Base-by-base conservation (phyloP, 352 stramenopile species). In the Phytophthora foliorum region DNA sequence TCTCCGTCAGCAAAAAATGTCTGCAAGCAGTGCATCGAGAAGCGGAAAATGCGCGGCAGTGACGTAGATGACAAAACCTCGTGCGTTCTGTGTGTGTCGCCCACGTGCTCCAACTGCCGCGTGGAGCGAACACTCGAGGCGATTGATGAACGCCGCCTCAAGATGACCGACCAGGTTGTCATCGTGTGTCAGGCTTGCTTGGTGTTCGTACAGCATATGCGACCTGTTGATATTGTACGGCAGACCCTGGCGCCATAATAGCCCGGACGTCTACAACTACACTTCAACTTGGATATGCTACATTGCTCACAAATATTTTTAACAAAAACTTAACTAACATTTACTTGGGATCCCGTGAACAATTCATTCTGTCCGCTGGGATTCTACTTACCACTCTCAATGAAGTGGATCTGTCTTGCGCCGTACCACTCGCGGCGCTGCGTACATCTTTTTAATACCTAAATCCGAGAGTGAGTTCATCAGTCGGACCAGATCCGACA, bases 191-290 rank as follows among this genome's bases (percentile, higher is more conserved):
- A 7, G 14, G 44, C 56, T 3, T 77, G 69, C 21, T 66, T 74
- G 57, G 52, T 58, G 14, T 73, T 77, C 45, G 69, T 69, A 9
- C 51, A 63, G 27, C 57, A 69, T 41, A 72, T 66, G 57, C 57
- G 57, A n/a, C 56, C 69, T 13, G 69, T 62, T 10, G 69, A 77
- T 55, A 69, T 77, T 41, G 63, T 71, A 50, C 41, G 59, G 14
- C 52, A 69, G 11, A 57, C 54, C 2, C 46, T 66, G 1, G 32
- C 44, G 22, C 75, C 69, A 25, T 72, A 79, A 36, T 8, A 4
- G n/a, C n/a, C n/a, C n/a, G 11, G 22, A 50, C 32, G 21, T 52
- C 41, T 31, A 17, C 21, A 24, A 27, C 14, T 36, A 27, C 32
- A 39, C 6, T 16, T 17, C 32, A 19, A 42, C 34, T 16, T 6